phyloP scores from a whole-genome alignment of 805 yeast species.

The Saturnispora sekii region DNA sequence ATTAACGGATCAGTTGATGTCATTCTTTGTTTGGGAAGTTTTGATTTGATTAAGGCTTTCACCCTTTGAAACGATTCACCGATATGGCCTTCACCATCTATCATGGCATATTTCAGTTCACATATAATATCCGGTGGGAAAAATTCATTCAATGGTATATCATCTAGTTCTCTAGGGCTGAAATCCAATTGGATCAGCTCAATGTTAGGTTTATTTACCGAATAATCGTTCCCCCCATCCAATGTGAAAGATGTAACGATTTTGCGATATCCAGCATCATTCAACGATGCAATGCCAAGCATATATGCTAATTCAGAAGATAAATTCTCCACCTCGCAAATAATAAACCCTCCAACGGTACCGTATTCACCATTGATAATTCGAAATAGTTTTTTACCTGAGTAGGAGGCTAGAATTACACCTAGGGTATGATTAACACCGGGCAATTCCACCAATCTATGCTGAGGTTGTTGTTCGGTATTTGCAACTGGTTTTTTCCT shows the following conservation, averaged over 20 bases:
- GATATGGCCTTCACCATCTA: not conserved
- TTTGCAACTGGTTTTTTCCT: too few relatives aligned
- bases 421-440: not conserved
- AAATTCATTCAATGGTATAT: not conserved
- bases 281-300: too few relatives aligned
- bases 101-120: conserved; percentile 1
- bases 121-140: conserved; percentile 3
- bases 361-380: not conserved
- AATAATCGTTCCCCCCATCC: too few relatives aligned
- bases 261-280: too few relatives aligned
- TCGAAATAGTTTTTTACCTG: not conserved
- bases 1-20: conserved; percentile 1
- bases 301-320: too few relatives aligned
- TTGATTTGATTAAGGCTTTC: conserved; percentile 2
- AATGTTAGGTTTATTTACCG: too few relatives aligned
- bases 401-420: not conserved
- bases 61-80: not conserved
- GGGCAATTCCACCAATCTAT: too few relatives aligned
- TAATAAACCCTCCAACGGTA: conserved; percentile 2
- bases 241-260: too few relatives aligned
- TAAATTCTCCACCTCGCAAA: not conserved
- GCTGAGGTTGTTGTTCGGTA: too few relatives aligned
- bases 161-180: not conserved
- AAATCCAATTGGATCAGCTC: not conserved
- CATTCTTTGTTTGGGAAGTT: conserved; percentile 7